Percentiles rank a stretch among this genome's conserved stretches.
Conservation (phyloP, 2,329 filamentous ascomycete species). For the Calonectria ilicicola region DNA sequence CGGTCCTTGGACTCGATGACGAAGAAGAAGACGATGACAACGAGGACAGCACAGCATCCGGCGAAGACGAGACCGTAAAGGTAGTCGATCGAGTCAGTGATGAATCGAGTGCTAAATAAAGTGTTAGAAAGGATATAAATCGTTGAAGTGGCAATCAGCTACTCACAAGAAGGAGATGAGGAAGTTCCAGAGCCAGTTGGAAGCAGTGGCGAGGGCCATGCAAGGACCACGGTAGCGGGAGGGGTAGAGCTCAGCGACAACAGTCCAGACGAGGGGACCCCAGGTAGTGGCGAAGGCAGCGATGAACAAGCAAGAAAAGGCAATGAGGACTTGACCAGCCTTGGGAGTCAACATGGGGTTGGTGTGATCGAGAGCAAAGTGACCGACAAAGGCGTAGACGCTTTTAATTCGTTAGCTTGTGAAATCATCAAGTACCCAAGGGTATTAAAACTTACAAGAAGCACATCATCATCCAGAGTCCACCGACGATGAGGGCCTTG, state of each 20-base stretch:
- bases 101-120: constrained; percentile 72
- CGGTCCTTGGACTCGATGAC: constrained; percentile 79
- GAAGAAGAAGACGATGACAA: constrained; percentile 79
- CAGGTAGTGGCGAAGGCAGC: constrained; percentile 76
- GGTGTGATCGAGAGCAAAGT: constrained; percentile 55
- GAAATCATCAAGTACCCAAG: no score
- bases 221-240: constrained; percentile 65
- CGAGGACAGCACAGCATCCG: constrained; percentile 72
- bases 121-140: constrained; percentile 33
- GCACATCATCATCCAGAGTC: constrained; percentile 69
- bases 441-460: constrained; percentile 53
- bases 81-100: constrained; percentile 77
- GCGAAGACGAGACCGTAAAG: constrained; percentile 79
- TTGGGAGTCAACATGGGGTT: constrained; percentile 58
- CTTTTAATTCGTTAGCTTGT: constrained; percentile 30
- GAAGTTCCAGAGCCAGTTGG: constrained; percentile 77
- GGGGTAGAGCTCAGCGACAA: constrained; percentile 74
- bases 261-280: constrained; percentile 77
- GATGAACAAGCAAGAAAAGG: constrained; percentile 78
- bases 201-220: constrained; percentile 68
- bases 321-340: constrained; percentile 71
- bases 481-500: constrained; percentile 71
- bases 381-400: constrained; percentile 62
- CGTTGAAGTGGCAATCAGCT: rapidly evolving
- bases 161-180: constrained; percentile 61